A percentile compares a stretch with the other conserved stretches of the same genome.
Conservation (phyloP, 257 asterid genomes). For the Capsicum pubescens region DNA sequence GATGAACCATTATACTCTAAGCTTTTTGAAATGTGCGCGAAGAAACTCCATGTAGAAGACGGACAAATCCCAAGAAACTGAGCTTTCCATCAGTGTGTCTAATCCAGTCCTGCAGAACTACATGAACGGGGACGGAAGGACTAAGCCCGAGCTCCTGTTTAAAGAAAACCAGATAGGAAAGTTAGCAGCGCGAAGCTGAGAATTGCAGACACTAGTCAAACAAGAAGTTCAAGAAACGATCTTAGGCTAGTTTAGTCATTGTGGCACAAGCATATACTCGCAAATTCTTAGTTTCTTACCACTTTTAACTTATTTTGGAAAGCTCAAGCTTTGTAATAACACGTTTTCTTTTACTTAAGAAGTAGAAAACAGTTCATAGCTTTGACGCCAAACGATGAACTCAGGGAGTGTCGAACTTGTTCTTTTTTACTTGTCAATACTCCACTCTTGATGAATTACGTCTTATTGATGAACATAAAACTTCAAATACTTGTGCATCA, state of each 20-base stretch:
- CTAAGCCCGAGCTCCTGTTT: slow-evolving; percentile 84
- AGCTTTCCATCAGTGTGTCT: slow-evolving; percentile 92
- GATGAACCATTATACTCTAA: slow-evolving; percentile 29
- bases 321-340: neutral
- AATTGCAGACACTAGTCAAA: neutral
- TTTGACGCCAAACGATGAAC: neutral
- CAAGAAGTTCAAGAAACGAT: slow-evolving; percentile 1
- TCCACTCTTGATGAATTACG: neutral
- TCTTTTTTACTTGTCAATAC: neutral
- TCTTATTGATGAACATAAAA: neutral
- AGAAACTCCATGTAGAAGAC: slow-evolving; percentile 86
- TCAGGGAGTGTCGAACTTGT: neutral
- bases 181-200: neutral
- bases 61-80: slow-evolving; percentile 88
- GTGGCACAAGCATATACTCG: neutral
- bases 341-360: neutral
- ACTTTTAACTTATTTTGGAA: neutral
- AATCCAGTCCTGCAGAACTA: slow-evolving; percentile 93
- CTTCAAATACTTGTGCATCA: neutral
- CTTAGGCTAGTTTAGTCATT: neutral
- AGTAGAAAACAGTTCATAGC: neutral
- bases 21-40: slow-evolving; percentile 77
- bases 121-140: slow-evolving; percentile 90
- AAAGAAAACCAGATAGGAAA: neutral
- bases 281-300: no score